A percentile compares a stretch with the other conserved stretches of the same genome.
Evolutionary conservation across 306 rosid genomes (phyloP).

Genomic region (Quercus engelmannii): DNA sequence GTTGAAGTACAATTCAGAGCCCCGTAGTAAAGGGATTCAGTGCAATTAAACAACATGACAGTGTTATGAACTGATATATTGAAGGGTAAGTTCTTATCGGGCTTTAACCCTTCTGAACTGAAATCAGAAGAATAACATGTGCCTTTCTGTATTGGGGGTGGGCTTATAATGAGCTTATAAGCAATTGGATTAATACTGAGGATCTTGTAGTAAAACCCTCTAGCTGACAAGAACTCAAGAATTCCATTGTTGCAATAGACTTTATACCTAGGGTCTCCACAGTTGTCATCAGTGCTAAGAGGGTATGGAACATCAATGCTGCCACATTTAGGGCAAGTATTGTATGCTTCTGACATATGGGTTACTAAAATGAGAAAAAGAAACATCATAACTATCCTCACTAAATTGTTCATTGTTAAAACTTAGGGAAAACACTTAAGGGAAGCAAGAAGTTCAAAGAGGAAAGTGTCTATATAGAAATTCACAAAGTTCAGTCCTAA

Average conservation of each 20-base stretch:
- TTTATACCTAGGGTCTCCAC: constrained; percentile 67
- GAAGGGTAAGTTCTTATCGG: constrained; percentile 64
- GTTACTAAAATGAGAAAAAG: constrained; percentile 25
- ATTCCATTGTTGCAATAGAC: constrained; percentile 49
- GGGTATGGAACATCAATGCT: constrained; percentile 63
- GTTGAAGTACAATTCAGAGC: constrained; percentile 65
- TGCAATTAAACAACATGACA: constrained; percentile 68
- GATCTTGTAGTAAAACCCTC: constrained; percentile 56
- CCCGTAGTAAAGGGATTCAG: constrained; percentile 41
- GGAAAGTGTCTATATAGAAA: background rate
- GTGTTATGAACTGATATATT: constrained; percentile 67
- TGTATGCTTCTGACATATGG: constrained; percentile 23
- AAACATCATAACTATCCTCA: constrained; percentile 25
- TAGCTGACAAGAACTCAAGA: constrained; percentile 61
- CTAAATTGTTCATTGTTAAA: constrained; percentile 11
- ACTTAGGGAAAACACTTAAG: background rate
- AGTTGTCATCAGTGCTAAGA: constrained; percentile 55
- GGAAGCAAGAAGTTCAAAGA: background rate
- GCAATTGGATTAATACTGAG: constrained; percentile 47
- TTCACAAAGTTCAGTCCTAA: background rate
- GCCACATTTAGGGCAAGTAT: constrained; percentile 39
- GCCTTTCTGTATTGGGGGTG: constrained; percentile 38
- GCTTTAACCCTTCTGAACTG: constrained; percentile 41
- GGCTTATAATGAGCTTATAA: constrained; percentile 50
- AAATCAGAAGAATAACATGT: constrained; percentile 70